Conservation (phyloP, 352 stramenopile genomes). For the Phytophthora pisi region DNA sequence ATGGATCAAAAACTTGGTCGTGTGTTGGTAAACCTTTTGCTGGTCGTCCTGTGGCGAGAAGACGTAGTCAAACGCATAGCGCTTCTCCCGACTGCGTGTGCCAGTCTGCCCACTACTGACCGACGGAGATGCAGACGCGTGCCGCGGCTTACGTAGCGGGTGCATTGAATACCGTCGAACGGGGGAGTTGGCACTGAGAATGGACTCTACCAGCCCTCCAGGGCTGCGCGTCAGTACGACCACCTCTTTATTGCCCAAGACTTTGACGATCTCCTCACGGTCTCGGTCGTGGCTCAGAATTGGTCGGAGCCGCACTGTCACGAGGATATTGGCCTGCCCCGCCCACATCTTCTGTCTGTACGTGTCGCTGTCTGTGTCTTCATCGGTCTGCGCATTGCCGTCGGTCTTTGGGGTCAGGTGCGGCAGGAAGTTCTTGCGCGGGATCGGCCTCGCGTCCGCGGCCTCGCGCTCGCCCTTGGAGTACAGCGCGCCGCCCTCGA, state of each 20-base stretch:
- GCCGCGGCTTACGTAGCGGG: conserved; percentile 41
- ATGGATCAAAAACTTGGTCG: conserved; percentile 89
- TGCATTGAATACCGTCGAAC: conserved; percentile 32
- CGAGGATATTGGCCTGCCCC: conserved; percentile 88
- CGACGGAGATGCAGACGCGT: conserved; percentile 35
- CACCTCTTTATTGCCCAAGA: conserved; percentile 85
- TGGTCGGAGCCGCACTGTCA: conserved; percentile 88
- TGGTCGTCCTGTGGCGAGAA: conserved; percentile 76
- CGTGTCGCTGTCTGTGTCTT: conserved; percentile 58
- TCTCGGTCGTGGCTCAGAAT: conserved; percentile 77
- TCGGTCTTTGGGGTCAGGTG: conserved; percentile 15
- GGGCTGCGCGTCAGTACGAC: conserved; percentile 70
- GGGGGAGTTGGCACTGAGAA: conserved; percentile 15
- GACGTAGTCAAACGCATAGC: conserved; percentile 91
- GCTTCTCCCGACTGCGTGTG: conserved; percentile 67
- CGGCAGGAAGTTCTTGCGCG: conserved; percentile 32
- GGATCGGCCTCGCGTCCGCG: conserved; percentile 8
- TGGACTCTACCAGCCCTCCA: conserved; percentile 13
- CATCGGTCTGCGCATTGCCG: conserved; percentile 5
- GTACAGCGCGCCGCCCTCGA: conserved; percentile 37
- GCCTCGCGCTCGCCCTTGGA: conserved; percentile 21
- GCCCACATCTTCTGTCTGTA: conserved; percentile 88
- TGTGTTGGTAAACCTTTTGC: conserved; percentile 84
- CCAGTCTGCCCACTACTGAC: conserved; percentile 12
- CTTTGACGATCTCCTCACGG: conserved; percentile 79